Evolutionary conservation across 805 yeast genomes (phyloP).

Genomic region (Myxozyma lipomycoides): DNA sequence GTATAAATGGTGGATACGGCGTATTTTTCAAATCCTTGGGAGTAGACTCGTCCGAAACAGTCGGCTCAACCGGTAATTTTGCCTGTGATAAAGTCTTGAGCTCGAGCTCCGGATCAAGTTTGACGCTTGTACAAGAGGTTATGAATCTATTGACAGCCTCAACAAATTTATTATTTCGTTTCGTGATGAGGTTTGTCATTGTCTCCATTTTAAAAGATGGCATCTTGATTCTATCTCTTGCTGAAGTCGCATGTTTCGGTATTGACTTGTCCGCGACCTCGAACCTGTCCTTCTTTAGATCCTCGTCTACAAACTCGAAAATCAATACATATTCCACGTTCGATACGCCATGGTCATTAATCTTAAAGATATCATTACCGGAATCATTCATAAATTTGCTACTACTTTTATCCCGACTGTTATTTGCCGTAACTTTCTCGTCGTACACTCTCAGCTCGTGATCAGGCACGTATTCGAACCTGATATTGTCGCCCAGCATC

Average conservation of each 20-base stretch:
- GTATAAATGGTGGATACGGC: slow-evolving; percentile 16
- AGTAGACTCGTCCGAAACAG: background rate
- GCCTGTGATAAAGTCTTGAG: slow-evolving; percentile 4
- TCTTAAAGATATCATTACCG: slow-evolving; percentile 19
- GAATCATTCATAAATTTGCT: slow-evolving; percentile 9
- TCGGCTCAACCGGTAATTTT: slow-evolving; percentile 8
- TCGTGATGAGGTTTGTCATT: slow-evolving; percentile 21
- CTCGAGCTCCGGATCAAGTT: slow-evolving; percentile 16
- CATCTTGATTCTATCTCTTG: slow-evolving; percentile 11
- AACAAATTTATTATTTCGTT: slow-evolving; percentile 12
- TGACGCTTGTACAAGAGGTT: slow-evolving; percentile 4
- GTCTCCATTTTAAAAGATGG: slow-evolving; percentile 18
- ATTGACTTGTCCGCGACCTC: background rate
- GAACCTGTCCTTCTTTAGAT: slow-evolving; percentile 1
- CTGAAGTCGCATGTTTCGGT: background rate
- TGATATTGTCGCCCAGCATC: slow-evolving; percentile 9
- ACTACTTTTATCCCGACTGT: too few relatives aligned
- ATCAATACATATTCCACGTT: slow-evolving; percentile 5
- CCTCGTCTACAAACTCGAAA: slow-evolving; percentile 23
- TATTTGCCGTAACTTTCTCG: slow-evolving; percentile 4
- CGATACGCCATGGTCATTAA: background rate
- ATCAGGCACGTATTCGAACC: slow-evolving; percentile 24
- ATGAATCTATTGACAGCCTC: slow-evolving; percentile 10
- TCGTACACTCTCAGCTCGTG: slow-evolving; percentile 20
- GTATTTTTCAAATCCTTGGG: slow-evolving; percentile 7